phyloP scores from a whole-genome alignment of 106 monocot genomes.

The Triglochin maritima region DNA sequence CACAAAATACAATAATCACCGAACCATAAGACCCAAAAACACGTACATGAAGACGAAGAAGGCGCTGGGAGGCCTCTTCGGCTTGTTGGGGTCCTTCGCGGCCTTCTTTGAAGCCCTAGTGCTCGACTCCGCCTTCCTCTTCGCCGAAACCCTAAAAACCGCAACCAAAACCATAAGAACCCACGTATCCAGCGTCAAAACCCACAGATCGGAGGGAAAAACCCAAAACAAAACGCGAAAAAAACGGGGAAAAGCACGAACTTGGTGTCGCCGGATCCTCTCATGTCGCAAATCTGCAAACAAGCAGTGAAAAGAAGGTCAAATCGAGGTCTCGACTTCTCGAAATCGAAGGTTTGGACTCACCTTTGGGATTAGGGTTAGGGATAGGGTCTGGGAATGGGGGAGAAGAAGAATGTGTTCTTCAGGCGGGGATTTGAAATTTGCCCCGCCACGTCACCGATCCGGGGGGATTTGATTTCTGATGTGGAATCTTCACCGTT shows the following conservation, averaged over 20 bases:
- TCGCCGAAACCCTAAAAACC: constrained; percentile 24
- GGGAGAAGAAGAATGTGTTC: not conserved
- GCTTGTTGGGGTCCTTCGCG: constrained; percentile 37
- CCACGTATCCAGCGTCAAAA: not conserved
- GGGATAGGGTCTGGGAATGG: too few relatives aligned
- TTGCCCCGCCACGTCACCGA: too few relatives aligned
- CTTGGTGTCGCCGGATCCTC: not conserved
- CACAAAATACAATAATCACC: not conserved
- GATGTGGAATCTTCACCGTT: too few relatives aligned
- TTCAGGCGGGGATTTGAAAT: too few relatives aligned
- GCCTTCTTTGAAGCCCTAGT: constrained; percentile 15
- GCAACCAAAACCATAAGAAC: not conserved
- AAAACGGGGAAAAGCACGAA: not conserved
- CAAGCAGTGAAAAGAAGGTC: not conserved
- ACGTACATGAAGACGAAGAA: constrained; percentile 43
- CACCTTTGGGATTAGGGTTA: constrained; percentile 1
- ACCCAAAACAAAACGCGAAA: too few relatives aligned
- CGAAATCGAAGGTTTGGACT: not conserved
- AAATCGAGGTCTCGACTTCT: not conserved
- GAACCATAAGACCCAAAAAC: not conserved
- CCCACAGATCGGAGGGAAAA: not conserved
- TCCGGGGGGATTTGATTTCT: too few relatives aligned
- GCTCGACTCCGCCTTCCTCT: constrained; percentile 12
- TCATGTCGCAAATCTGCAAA: not conserved
- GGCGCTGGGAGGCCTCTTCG: constrained; percentile 39